Evolutionary conservation across 2,329 filamentous ascomycete genomes (phyloP), one percentile per base, ranked within the genome.

Genomic region (Fusarium nematophilum): DNA sequence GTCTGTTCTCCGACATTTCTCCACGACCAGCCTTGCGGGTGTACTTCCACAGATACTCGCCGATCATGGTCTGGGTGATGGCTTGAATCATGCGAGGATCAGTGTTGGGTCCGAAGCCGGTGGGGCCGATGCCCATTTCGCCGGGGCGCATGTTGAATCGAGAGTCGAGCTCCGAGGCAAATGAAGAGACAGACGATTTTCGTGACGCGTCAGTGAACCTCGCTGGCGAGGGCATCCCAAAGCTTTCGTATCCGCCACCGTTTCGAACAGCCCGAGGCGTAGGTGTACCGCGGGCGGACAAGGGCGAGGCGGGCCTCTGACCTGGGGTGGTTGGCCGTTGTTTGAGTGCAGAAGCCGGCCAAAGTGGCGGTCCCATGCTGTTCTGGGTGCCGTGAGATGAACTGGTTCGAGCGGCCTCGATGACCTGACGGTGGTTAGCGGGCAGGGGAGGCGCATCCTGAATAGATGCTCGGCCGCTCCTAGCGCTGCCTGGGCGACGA

Each of bases 1-100:
- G 95, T 46, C 95, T 87, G 51, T 93, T 96, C 67, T 89, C 90
- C 0, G 93, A 98, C 77, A 96, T 87, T 61, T 93, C 91, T 49
- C 88, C 90, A 18, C 94, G 89, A n/a, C 93, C 93, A 56, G 93
- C 84, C 79, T 95, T 97, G 69, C 95, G 90, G 0, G 95, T 99
- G 77, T 99, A 99, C 75, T 99, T 99, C 95, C 95, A 99, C 33
- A 99, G 82, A 75, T 94, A 98, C 75, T 99, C 95, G 51, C 95
- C 95, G 71, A 99, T 98, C 95, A 99, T 99, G 14, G 95, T 98
- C 76, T 99, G 94, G 3, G 95, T 99, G 64, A 99, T 97, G 42
- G 95, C 95, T 78, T 97, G 93, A 66, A 99, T 98, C 93, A 99
- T 97, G 68, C 94, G 91, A 60, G 94, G 94, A 77, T 99, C 95